phyloP scores from a whole-genome alignment of 140 eudicot species.

The Anethum foeniculum region DNA sequence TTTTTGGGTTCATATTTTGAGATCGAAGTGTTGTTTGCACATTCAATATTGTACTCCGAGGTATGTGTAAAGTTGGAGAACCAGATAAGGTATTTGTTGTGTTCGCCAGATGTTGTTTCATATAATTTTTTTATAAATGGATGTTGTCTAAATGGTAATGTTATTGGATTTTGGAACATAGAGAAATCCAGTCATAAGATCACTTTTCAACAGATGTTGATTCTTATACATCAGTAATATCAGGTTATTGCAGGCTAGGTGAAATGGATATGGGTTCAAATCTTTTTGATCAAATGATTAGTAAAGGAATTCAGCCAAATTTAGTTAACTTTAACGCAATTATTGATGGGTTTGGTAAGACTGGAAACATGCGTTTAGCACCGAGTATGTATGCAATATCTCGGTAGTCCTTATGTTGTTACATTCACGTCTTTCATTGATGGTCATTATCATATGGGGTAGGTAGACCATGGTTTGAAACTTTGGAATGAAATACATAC shows the following conservation, averaged over 20 bases:
- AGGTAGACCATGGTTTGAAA: slow-evolving; percentile 44
- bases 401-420: slow-evolving; percentile 54
- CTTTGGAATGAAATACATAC: slow-evolving; percentile 53
- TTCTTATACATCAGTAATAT: too few species aligned
- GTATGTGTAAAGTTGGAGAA: slow-evolving; percentile 47
- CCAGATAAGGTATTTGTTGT: slow-evolving; percentile 42
- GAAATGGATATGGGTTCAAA: slow-evolving; percentile 46
- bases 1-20: slow-evolving; percentile 42
- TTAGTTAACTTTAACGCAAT: slow-evolving; percentile 47
- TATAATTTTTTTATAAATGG: slow-evolving; percentile 63
- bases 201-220: slow-evolving; percentile 53
- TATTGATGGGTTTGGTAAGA: slow-evolving; percentile 76
- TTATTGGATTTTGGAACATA: slow-evolving; percentile 43
- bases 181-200: slow-evolving; percentile 27
- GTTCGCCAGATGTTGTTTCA: slow-evolving; percentile 52
- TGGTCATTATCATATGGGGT: slow-evolving; percentile 60
- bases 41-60: slow-evolving; percentile 66
- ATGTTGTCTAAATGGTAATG: slow-evolving; percentile 46
- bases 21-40: slow-evolving; percentile 34
- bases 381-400: slow-evolving; percentile 25
- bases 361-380: slow-evolving; percentile 46
- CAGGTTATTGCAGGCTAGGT: too few species aligned
- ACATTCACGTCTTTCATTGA: slow-evolving; percentile 65
- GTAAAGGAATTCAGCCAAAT: slow-evolving; percentile 50
- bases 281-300: slow-evolving; percentile 50